These are phyloP conservation scores for Rhodamnia rubescens DNA, from an alignment of 345 rosid species.

Conservation along the genomic window DNA sequence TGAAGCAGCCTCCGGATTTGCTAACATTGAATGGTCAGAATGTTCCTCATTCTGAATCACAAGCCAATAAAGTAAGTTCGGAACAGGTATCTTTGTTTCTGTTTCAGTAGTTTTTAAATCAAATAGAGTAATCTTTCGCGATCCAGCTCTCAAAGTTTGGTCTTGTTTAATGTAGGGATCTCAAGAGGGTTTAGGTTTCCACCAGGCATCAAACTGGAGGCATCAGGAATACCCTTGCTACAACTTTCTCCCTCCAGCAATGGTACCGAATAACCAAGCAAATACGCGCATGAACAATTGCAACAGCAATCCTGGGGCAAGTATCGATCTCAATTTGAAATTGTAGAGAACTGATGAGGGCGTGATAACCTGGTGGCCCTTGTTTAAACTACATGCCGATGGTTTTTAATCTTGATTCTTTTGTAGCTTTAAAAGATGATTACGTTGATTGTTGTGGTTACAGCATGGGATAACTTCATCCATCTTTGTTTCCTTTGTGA, in stretches of 20 bases:
- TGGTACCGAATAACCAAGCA: slow-evolving; percentile 8
- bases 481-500: not conserved
- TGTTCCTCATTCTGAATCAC: slow-evolving; percentile 17
- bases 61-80: slow-evolving; percentile 26
- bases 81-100: not conserved
- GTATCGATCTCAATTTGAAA: slow-evolving; percentile 44
- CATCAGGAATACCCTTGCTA: slow-evolving; percentile 18
- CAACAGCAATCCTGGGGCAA: slow-evolving; percentile 21
- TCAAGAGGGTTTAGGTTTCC: slow-evolving; percentile 8
- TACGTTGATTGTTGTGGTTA: not conserved
- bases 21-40: slow-evolving; percentile 4
- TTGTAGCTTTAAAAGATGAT: not conserved
- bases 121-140: not conserved
- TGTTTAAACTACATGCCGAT: not conserved
- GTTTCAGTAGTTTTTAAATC: not conserved
- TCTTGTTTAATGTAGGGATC: slow-evolving; percentile 11
- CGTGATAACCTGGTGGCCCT: not conserved
- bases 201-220: slow-evolving; percentile 1
- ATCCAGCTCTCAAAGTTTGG: not conserved
- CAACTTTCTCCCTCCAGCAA: slow-evolving; percentile 30
- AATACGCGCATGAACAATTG: not conserved
- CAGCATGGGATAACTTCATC: not conserved
- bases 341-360: slow-evolving; percentile 5
- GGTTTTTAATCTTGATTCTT: not conserved
- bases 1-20: slow-evolving; percentile 8